Conservation (phyloP, 1,284 basidiomycete genomes). For the Rhizopogon hawkerae region DNA sequence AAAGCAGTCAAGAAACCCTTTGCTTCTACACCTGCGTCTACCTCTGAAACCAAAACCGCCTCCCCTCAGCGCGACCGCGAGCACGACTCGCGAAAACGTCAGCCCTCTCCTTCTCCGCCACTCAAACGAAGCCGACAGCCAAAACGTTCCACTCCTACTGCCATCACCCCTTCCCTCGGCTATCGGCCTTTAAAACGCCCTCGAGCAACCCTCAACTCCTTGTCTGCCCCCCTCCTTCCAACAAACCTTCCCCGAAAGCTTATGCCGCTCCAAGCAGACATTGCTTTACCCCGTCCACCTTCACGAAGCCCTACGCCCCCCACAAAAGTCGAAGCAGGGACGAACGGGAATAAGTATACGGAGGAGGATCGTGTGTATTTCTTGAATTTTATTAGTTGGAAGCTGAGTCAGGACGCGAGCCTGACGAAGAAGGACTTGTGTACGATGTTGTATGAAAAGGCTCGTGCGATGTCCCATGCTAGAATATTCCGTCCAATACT, state of each 20-base stretch:
- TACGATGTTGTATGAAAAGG: slow-evolving; percentile 48
- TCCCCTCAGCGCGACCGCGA: slow-evolving; percentile 17
- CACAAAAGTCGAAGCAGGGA: slow-evolving; percentile 33
- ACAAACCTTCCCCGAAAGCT: slow-evolving; percentile 32
- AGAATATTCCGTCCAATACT: slow-evolving; percentile 6
- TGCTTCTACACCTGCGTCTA: slow-evolving; percentile 27
- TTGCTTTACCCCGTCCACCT: slow-evolving; percentile 50
- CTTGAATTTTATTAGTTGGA: slow-evolving; percentile 54
- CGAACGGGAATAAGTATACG: slow-evolving; percentile 51
- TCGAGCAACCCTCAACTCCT: slow-evolving; percentile 45
- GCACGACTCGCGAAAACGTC: slow-evolving; percentile 25
- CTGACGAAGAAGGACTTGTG: slow-evolving; percentile 47
- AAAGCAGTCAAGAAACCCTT: slow-evolving; percentile 45
- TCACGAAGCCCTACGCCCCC: slow-evolving; percentile 64
- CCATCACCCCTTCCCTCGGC: slow-evolving; percentile 14
- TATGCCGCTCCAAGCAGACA: slow-evolving; percentile 47
- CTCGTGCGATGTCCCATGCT: slow-evolving; percentile 3
- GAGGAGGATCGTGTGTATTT: slow-evolving; percentile 56
- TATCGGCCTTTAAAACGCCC: slow-evolving; percentile 25
- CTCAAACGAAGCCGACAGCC: slow-evolving; percentile 7
- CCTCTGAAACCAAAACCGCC: slow-evolving; percentile 16
- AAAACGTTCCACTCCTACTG: slow-evolving; percentile 11
- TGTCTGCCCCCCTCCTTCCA: slow-evolving; percentile 40
- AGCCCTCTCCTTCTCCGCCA: slow-evolving; percentile 13
- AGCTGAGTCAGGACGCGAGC: slow-evolving; percentile 42